Conservation (phyloP, 2,329 filamentous ascomycete species). For the Trichoderma gracile region DNA sequence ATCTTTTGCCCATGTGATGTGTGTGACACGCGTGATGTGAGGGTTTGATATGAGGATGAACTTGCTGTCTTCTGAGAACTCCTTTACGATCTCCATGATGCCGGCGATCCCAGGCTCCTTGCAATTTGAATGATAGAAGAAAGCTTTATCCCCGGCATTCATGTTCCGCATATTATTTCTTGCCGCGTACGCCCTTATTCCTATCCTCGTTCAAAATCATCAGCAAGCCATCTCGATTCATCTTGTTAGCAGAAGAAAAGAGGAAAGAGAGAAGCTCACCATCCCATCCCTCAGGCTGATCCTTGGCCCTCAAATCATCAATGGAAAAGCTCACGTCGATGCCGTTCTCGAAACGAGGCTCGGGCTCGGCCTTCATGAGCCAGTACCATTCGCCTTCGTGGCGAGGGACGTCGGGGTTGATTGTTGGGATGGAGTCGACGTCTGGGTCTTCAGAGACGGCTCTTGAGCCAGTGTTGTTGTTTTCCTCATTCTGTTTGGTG, state of each 20-base stretch:
- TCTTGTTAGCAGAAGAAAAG: background rate
- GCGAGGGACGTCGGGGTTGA: conserved; percentile 42
- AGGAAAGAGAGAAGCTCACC: conserved; percentile 54
- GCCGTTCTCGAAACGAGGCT: conserved; percentile 81
- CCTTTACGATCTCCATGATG: conserved; percentile 83
- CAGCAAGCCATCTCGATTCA: background rate
- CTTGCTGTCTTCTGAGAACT: conserved; percentile 77
- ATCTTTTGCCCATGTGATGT: background rate
- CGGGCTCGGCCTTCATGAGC: conserved; percentile 87
- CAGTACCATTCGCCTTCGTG: conserved; percentile 60
- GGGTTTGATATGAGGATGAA: conserved; percentile 17
- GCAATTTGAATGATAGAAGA: conserved; percentile 97
- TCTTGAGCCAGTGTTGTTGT: background rate
- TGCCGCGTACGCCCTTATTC: conserved; percentile 60
- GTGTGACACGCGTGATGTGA: background rate
- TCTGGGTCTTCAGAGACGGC: conserved; percentile 36
- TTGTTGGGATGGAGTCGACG: conserved; percentile 39
- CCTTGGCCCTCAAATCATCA: conserved; percentile 75
- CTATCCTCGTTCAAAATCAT: conserved; percentile 32
- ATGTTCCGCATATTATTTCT: conserved; percentile 89
- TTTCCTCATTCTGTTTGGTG: background rate
- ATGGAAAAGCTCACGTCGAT: conserved; percentile 92
- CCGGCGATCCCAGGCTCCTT: conserved; percentile 86
- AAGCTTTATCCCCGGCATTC: conserved; percentile 87
- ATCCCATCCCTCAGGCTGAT: conserved; percentile 85